Conservation (phyloP, 2,329 filamentous ascomycete species). For the Diaporthe sp. region DNA sequence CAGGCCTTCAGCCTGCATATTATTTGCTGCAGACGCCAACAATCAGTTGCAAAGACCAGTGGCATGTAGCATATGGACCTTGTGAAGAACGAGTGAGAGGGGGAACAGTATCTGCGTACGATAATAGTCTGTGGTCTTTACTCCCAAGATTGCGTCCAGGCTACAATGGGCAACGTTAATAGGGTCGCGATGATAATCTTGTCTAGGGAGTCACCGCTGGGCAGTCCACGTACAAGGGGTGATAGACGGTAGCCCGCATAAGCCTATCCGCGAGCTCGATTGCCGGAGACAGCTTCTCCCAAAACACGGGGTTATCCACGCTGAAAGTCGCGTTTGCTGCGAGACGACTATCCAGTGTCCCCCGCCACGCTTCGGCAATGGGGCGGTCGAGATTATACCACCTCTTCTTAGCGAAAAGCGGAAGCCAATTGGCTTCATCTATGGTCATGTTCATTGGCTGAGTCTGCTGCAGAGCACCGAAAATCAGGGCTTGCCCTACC, state of each 20-base stretch:
- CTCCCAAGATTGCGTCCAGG: conserved; percentile 7
- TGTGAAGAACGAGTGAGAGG: not conserved
- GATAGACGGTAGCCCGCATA: not conserved
- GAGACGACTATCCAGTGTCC: not conserved
- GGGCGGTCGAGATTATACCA: conserved; percentile 10
- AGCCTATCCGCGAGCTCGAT: conserved; percentile 23
- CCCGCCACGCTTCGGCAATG: not conserved
- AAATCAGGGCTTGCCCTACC: conserved; percentile 3
- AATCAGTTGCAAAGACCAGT: not conserved
- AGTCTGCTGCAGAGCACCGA: not conserved
- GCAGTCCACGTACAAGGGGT: conserved; percentile 20
- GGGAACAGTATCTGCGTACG: not conserved
- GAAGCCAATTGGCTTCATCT: conserved; percentile 15
- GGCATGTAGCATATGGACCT: not conserved
- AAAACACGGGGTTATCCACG: conserved; percentile 27
- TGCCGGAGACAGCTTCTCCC: not conserved
- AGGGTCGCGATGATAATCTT: too few relatives aligned
- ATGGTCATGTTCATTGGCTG: not conserved
- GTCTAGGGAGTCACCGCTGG: not conserved
- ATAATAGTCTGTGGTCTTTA: not conserved
- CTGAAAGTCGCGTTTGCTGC: conserved; percentile 15
- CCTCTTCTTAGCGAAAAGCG: conserved; percentile 4
- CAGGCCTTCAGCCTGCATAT: not conserved
- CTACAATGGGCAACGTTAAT: not conserved
- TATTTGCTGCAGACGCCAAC: not conserved